Percentiles rank a stretch among this genome's conserved stretches.
Evolutionary conservation across 1,139 yeast genomes (phyloP).

Genomic region (Saccharomyces hybrid): DNA sequence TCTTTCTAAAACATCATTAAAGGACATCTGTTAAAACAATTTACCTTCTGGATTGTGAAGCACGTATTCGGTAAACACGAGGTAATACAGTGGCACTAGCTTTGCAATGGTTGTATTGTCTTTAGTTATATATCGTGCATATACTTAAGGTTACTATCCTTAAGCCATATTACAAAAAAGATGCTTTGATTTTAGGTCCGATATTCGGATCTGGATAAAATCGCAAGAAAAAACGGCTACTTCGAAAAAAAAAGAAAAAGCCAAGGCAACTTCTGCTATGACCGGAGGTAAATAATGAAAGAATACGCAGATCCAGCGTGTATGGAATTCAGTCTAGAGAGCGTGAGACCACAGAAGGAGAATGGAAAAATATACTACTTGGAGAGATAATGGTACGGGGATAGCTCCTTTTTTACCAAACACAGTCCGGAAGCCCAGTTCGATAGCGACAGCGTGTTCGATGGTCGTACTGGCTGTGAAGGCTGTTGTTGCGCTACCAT

Average conservation of each 20-base stretch:
- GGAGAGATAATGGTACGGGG: conserved; percentile 79
- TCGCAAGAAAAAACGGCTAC: not conserved
- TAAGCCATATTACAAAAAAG: not conserved
- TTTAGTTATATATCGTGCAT: not conserved
- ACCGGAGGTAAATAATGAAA: not conserved
- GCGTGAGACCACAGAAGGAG: not conserved
- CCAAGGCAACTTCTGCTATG: not conserved
- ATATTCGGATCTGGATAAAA: not conserved
- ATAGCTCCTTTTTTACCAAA: conserved; percentile 66
- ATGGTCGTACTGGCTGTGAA: conserved; percentile 20
- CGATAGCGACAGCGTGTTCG: conserved; percentile 13
- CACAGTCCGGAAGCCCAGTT: conserved; percentile 15
- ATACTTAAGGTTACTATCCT: not conserved
- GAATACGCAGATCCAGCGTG: not conserved
- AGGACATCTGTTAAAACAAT: conserved; percentile 45
- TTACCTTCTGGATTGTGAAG: not conserved
- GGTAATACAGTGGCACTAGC: not conserved
- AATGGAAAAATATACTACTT: conserved; percentile 70
- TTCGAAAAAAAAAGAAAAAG: not conserved
- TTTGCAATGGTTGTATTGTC: not conserved
- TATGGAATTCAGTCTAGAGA: not conserved
- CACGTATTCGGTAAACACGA: not conserved
- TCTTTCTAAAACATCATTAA: conserved; percentile 58
- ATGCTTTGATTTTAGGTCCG: not conserved
- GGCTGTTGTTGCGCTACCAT: conserved; percentile 6